These are phyloP conservation scores for Pterocarpus santalinus DNA, from an alignment of 306 rosid genomes.

Conservation along the genomic window DNA sequence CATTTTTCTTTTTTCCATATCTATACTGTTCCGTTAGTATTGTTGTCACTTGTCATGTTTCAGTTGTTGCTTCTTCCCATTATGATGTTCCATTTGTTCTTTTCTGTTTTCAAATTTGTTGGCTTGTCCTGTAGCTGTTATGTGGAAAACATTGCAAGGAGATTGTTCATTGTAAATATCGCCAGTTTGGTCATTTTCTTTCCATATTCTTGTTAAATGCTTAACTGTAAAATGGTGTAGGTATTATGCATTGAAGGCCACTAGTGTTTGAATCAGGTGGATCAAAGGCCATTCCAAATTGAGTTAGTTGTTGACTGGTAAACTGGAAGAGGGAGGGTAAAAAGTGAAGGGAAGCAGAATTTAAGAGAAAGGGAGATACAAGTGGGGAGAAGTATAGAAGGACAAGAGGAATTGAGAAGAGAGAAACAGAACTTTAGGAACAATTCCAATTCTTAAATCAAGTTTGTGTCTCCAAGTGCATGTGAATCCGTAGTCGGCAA, in stretches of 20 bases:
- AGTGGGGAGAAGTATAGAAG: not conserved
- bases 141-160: not conserved
- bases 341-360: not conserved
- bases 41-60: not conserved
- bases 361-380: not conserved
- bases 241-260: conserved; percentile 1
- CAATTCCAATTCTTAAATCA: not conserved
- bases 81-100: not conserved
- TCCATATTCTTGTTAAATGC: not conserved
- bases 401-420: not conserved
- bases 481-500: not conserved
- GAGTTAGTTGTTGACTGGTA: conserved; percentile 35
- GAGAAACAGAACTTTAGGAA: not conserved
- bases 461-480: not conserved
- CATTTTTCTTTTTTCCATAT: too few relatives aligned
- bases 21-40: not conserved
- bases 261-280: conserved; percentile 7
- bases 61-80: conserved; percentile 3
- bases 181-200: not conserved
- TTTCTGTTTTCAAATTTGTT: not conserved
- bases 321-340: too few relatives aligned
- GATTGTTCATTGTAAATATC: not conserved
- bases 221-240: not conserved
- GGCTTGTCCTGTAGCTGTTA: not conserved
- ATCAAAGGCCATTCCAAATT: conserved; percentile 22